Conservation (phyloP, 2,329 filamentous ascomycete species). For the Fusarium cyanostomum region DNA sequence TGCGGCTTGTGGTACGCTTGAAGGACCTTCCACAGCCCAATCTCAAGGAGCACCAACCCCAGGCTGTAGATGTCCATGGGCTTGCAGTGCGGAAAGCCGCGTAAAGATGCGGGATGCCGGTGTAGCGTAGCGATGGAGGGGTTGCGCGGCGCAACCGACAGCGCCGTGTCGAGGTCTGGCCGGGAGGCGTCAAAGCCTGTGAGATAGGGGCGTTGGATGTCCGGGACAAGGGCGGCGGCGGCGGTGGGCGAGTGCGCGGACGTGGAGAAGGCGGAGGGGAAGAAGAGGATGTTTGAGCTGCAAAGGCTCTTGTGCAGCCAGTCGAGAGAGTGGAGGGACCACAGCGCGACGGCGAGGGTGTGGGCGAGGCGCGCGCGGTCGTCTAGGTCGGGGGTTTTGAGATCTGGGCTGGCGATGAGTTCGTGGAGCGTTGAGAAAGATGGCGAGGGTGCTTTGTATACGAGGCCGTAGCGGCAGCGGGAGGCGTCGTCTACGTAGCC, state of each 20-base stretch:
- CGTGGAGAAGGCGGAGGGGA: conserved; percentile 53
- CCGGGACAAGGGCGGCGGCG: conserved; percentile 50
- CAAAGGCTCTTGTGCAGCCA: conserved; percentile 68
- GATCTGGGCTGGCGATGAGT: conserved; percentile 51
- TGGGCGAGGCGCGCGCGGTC: conserved; percentile 54
- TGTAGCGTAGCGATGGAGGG: conserved; percentile 57
- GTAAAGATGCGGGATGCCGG: conserved; percentile 56
- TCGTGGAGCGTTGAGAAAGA: conserved; percentile 52
- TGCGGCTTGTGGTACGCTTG: conserved; percentile 53
- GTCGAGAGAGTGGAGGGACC: conserved; percentile 63
- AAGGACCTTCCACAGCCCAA: conserved; percentile 58
- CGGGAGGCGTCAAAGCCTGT: conserved; percentile 65
- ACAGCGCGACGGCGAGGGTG: conserved; percentile 55
- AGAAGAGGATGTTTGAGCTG: conserved; percentile 64
- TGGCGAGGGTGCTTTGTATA: conserved; percentile 51
- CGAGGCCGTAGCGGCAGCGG: conserved; percentile 54
- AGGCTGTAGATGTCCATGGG: conserved; percentile 63
- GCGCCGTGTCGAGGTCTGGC: conserved; percentile 60
- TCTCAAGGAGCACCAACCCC: conserved; percentile 61
- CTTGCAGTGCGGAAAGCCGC: conserved; percentile 56
- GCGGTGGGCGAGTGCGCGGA: conserved; percentile 46
- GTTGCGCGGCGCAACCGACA: conserved; percentile 57
- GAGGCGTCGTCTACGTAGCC: conserved; percentile 56
- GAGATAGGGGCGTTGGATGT: conserved; percentile 56
- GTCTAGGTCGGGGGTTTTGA: conserved; percentile 57